Conservation (phyloP, 352 stramenopile genomes). For the Phytophthora palmivora region DNA sequence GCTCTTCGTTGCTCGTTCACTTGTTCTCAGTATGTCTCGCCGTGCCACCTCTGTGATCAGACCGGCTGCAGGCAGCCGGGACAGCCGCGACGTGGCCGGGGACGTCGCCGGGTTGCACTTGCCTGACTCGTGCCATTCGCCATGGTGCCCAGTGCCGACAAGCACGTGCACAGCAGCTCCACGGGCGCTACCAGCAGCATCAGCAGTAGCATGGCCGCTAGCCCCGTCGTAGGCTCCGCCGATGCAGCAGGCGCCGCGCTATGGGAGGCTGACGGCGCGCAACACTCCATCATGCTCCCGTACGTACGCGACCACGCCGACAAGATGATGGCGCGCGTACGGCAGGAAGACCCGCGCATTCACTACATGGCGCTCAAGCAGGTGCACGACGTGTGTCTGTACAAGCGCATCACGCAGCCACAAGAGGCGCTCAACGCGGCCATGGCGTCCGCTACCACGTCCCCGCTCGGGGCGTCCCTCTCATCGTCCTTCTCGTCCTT, state of each 20-base stretch:
- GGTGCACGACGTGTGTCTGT: conserved; percentile 72
- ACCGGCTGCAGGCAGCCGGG: too few species aligned
- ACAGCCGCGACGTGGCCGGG: conserved; percentile 1
- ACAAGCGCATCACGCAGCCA: conserved; percentile 48
- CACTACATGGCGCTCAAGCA: conserved; percentile 65
- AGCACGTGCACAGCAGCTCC: conserved; percentile 29
- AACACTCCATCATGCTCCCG: conserved; percentile 54
- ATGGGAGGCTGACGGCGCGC: conserved; percentile 44
- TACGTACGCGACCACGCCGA: conserved; percentile 67
- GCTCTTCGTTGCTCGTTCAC: background rate
- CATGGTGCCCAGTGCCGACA: conserved; percentile 20
- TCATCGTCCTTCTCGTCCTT: conserved; percentile 43
- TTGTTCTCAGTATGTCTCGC: conserved; percentile 4
- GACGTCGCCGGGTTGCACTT: conserved; percentile 25
- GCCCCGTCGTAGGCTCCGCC: conserved; percentile 15
- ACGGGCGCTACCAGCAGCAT: too few species aligned
- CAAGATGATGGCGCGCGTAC: conserved; percentile 46
- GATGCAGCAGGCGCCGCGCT: conserved; percentile 47
- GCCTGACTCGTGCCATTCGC: conserved; percentile 29
- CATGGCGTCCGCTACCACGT: conserved; percentile 12
- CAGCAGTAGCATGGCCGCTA: conserved; percentile 24
- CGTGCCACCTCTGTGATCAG: conserved; percentile 18
- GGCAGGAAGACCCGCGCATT: conserved; percentile 55
- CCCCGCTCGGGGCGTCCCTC: conserved; percentile 14
- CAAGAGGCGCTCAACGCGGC: conserved; percentile 21